Evolutionary conservation across 805 yeast species (phyloP), one percentile per base, ranked within the genome.

Genomic region (Saccharomyces paradoxus): DNA sequence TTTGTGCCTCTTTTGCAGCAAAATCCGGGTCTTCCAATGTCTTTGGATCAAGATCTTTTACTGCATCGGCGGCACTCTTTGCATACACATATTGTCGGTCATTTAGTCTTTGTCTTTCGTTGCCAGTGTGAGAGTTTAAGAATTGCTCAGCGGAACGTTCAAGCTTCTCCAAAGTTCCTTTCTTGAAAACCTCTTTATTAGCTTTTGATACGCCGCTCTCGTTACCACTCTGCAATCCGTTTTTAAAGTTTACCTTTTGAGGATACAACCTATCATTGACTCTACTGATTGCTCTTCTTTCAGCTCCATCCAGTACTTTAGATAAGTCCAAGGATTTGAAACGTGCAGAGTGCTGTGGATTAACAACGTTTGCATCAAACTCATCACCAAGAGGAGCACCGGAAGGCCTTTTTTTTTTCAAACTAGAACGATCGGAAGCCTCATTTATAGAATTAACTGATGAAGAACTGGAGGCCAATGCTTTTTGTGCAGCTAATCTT

Each of bases 61-160:
- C 68, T 21, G 66, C 61, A 59, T 70, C 73, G 48, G 75, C 74
- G 2, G 81, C 75, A 29, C 71, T 71, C 41, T 75, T 66, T 24
- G 81, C 77, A 56, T 73, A 76, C 51, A 67, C 60, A 6, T 69
- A 56, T 21, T 66, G 61, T 48, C 24, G 44, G 17, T 37, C 44
- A 8, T 8, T 37, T 21, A 37, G 44, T 12, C 44, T 21, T 37
- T 37, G 24, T 17, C 44, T 17, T 4, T 21, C 44, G 6, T 17
- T n/a, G 8, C 44, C 24, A 17, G 44, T 8, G 3, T 37, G 44
- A 37, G 44, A 17, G 12, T 37, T 24, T 9, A 37, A 9, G 12
- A 37, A 37, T 8, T 37, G 24, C 24, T 37, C 44, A 3, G 44
- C 44, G 3, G 44, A 37, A 37, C 24, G 22, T 17, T 37, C 44